Evolutionary conservation across 371 early-diverging fungal species (phyloP).

Genomic region (Mucor velutinosus): DNA sequence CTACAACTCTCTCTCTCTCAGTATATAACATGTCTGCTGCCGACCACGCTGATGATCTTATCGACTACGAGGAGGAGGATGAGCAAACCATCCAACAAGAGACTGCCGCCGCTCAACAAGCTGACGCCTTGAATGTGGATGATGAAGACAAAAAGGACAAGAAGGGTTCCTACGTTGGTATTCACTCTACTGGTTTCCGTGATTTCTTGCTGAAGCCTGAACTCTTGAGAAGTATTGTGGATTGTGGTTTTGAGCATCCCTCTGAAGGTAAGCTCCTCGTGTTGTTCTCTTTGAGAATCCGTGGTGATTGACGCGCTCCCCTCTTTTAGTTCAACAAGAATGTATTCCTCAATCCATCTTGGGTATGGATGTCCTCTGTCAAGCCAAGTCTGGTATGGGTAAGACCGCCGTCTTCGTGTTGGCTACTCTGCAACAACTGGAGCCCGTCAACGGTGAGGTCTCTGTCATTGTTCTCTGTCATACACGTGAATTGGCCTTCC

Average conservation of each 20-base stretch:
- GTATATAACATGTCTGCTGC: conserved; percentile 50
- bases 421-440: conserved; percentile 95
- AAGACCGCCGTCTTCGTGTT: conserved; percentile 99
- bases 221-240: conserved; percentile 91
- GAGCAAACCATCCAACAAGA: conserved; percentile 64
- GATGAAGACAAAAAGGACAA: conserved; percentile 79
- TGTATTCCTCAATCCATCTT: conserved; percentile 98
- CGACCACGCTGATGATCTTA: conserved; percentile 87
- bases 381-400: conserved; percentile 99
- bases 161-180: conserved; percentile 97
- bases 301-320: neutral
- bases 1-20: conserved; percentile 9
- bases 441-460: conserved; percentile 78
- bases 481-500: conserved; percentile 97
- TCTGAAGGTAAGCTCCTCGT: conserved; percentile 75
- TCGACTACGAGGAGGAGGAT: conserved; percentile 94
- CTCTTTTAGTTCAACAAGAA: conserved; percentile 90
- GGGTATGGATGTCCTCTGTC: conserved; percentile 97
- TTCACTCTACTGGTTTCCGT: conserved; percentile 98
- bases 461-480: conserved; percentile 95
- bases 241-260: conserved; percentile 99
- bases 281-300: neutral
- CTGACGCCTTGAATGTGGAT: conserved; percentile 40
- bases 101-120: conserved; percentile 34
- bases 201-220: conserved; percentile 98